A percentile compares a stretch with the other conserved stretches of the same genome.
Evolutionary conservation across 192 early-diverging fungal genomes (phyloP).

Genomic region (Coemansia nantahalensis): DNA sequence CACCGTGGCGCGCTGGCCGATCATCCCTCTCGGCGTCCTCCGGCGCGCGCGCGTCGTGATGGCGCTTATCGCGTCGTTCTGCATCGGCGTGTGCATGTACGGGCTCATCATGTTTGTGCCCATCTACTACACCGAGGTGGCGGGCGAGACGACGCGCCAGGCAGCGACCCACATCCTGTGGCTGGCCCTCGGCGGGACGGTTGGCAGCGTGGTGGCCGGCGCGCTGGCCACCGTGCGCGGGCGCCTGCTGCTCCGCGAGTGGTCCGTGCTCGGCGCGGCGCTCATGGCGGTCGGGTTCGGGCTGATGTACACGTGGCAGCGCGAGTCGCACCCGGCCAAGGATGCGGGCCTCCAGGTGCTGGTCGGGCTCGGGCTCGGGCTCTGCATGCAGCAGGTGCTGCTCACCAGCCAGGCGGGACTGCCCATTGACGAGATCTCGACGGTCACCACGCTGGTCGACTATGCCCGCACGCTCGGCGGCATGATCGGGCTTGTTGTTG

Average conservation of each 20-base stretch:
- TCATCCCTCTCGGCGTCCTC: conserved; percentile 53
- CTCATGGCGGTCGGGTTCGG: conserved; percentile 47
- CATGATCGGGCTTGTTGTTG: conserved; percentile 51
- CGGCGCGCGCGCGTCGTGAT: conserved; percentile 29
- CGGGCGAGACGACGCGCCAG: conserved; percentile 15
- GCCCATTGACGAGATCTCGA: conserved; percentile 38
- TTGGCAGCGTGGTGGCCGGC: conserved; percentile 27
- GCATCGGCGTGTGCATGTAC: conserved; percentile 49
- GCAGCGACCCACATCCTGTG: conserved; percentile 39
- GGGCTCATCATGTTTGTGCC: conserved; percentile 54
- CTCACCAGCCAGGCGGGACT: conserved; percentile 41
- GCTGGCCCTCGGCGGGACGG: conserved; percentile 29
- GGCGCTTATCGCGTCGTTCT: conserved; percentile 25
- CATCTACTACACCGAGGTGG: conserved; percentile 41
- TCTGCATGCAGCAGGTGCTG: conserved; percentile 51
- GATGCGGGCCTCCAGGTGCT: conserved; percentile 37
- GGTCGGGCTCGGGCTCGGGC: conserved; percentile 45
- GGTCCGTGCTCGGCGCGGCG: conserved; percentile 34
- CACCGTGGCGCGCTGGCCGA: conserved; percentile 64
- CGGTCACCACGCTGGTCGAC: conserved; percentile 48
- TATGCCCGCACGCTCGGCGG: conserved; percentile 52
- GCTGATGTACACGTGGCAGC: conserved; percentile 40
- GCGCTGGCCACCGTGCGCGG: conserved; percentile 22
- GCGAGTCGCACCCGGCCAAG: conserved; percentile 9
- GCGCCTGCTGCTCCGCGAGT: conserved; percentile 37